Percentiles rank a stretch among this genome's conserved stretches.
Evolutionary conservation across 1,139 yeast genomes (phyloP).

Genomic region (Wickerhamiella pararugosa): DNA sequence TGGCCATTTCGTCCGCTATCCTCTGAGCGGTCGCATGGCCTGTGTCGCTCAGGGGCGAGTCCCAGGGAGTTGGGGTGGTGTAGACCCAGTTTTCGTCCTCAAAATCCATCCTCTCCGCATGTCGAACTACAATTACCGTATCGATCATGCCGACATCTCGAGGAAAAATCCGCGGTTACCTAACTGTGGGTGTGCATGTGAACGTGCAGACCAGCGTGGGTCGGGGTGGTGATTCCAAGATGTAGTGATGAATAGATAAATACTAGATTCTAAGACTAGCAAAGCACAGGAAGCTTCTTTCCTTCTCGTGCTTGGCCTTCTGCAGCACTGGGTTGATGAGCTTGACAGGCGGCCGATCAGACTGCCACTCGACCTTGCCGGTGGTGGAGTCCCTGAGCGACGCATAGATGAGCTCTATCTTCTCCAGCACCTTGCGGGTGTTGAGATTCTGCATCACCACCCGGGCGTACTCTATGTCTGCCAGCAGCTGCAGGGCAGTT

Average conservation of each 20-base stretch:
- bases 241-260: too few relatives aligned
- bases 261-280: too few relatives aligned
- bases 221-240: too few relatives aligned
- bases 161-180: too few relatives aligned
- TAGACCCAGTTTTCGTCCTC: constrained; percentile 21
- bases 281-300: too few relatives aligned
- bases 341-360: too few relatives aligned
- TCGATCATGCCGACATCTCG: background rate
- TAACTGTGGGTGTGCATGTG: too few relatives aligned
- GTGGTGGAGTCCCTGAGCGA: too few relatives aligned
- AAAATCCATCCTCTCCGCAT: constrained; percentile 24
- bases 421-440: constrained; percentile 21
- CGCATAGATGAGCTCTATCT: constrained; percentile 20
- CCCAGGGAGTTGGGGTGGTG: constrained; percentile 26
- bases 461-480: constrained; percentile 28
- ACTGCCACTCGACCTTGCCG: too few relatives aligned
- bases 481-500: constrained; percentile 27
- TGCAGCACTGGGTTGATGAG: too few relatives aligned
- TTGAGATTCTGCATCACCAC: constrained; percentile 21
- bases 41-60: constrained; percentile 21
- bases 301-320: too few relatives aligned
- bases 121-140: constrained; percentile 23
- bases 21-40: background rate
- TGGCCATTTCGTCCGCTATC: background rate
- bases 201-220: too few relatives aligned